phyloP scores from a whole-genome alignment of 371 early-diverging fungal species.

The Phascolomyces articulosus region DNA sequence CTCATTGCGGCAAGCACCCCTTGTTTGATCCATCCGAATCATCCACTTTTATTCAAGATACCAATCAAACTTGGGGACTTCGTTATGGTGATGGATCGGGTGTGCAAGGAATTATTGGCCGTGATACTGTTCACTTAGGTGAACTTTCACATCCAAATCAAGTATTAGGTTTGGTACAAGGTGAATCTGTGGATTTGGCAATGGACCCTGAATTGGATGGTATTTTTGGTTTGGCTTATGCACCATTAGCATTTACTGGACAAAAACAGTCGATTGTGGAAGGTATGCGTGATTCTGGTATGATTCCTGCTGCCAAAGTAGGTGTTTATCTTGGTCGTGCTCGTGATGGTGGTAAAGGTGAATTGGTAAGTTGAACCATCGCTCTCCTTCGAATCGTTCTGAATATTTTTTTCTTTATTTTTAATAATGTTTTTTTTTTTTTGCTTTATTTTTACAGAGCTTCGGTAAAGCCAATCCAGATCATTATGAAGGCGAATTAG shows the following conservation, averaged over 20 bases:
- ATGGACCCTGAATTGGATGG: conserved; percentile 53
- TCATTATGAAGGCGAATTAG: conserved; percentile 46
- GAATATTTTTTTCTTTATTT: too few relatives aligned
- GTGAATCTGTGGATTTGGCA: conserved; percentile 31
- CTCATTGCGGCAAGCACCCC: conserved; percentile 27
- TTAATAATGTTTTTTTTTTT: background rate
- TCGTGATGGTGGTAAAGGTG: conserved; percentile 38
- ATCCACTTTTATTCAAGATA: conserved; percentile 13
- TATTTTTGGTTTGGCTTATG: conserved; percentile 59
- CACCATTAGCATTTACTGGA: conserved; percentile 39
- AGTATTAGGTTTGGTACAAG: conserved; percentile 34
- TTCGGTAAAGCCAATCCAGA: conserved; percentile 41
- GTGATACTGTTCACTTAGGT: conserved; percentile 47
- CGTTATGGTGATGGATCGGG: conserved; percentile 58
- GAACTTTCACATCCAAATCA: conserved; percentile 23
- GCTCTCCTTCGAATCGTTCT: too few relatives aligned
- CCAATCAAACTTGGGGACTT: conserved; percentile 34
- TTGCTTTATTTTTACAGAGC: conserved; percentile 15
- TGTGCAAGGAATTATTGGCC: conserved; percentile 43
- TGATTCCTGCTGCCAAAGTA: conserved; percentile 30
- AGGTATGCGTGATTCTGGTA: conserved; percentile 23
- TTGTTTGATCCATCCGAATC: conserved; percentile 30
- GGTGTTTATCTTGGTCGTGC: conserved; percentile 39
- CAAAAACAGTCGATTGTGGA: conserved; percentile 27
- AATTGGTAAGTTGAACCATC: conserved; percentile 29